Evolutionary conservation across 768 basidiomycete genomes (phyloP), one percentile per base, ranked within the genome.

Genomic region (Psilocybe cubensis): DNA sequence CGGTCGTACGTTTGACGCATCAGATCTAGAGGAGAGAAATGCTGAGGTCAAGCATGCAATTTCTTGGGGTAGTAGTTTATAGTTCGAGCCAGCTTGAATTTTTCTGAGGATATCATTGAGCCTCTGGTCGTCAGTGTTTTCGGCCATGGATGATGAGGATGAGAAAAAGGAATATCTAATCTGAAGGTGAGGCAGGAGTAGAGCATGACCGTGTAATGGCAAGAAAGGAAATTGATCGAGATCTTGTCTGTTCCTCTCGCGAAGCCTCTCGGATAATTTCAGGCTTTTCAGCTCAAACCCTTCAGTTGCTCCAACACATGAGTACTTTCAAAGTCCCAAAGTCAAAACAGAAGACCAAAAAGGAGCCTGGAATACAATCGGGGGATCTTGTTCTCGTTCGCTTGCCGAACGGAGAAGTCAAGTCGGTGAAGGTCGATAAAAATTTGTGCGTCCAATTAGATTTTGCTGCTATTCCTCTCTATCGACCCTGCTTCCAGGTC

Each of bases 371-470:
- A 29, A 90, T 96, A 52, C 79, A 83, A 47, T 70, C 79, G 5
- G 90, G 91, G 8, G 82, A 95, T 69, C 86, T 84, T n/a, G 85
- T 98, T 38, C 78, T 98, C 21, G 70, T 97, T 41, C 81, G 80
- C 54, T 68, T 96, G 40, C 94, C 94, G 4, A 94, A 85, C 60
- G 90, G 90, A 50, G 89, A 91, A 56, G 78, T 92, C 47, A 88
- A 86, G 63, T 83, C 86, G 42, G 74, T 92, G 54, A 91, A 91
- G 71, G 72, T 92, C 31, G 86, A 91, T 57, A 78, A 80, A 68
- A 82, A 90, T 70, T 76, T 82, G 94, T 94, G 69, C 71, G 90
- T 72, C 27, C 40, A 17, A 42, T 60, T 20, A 54, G 24, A 28
- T 29, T 33, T 47, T 48, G 17, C 8, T 24, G 14, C 47, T 3